Percentiles rank a stretch among this genome's conserved stretches.
phyloP scores from a whole-genome alignment of 371 early-diverging fungal genomes.

The Mucor indicus region DNA sequence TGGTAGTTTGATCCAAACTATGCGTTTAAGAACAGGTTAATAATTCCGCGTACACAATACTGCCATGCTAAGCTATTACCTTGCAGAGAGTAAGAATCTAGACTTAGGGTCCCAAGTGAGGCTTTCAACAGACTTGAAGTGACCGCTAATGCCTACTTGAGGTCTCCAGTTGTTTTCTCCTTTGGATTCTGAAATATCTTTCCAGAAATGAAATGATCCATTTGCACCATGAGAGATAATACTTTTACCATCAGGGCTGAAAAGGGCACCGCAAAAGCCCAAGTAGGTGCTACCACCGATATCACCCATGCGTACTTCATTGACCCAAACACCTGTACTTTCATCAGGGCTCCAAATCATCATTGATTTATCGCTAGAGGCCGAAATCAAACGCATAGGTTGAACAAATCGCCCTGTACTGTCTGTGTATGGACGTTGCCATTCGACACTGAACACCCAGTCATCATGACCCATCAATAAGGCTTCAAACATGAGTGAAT shows the following conservation, averaged over 20 bases:
- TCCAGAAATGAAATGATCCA: conserved; percentile 91
- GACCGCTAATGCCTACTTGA: conserved; percentile 74
- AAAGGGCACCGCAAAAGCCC: conserved; percentile 82
- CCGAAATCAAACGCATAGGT: conserved; percentile 76
- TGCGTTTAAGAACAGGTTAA: neutral
- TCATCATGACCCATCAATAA: conserved; percentile 95
- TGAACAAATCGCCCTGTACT: conserved; percentile 44
- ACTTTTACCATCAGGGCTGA: conserved; percentile 63
- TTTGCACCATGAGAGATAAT: conserved; percentile 82
- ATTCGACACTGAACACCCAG: conserved; percentile 87
- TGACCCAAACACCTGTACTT: conserved; percentile 83
- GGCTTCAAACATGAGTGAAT: conserved; percentile 79
- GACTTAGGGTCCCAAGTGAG: conserved; percentile 83
- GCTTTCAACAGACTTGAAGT: conserved; percentile 72
- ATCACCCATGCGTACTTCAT: conserved; percentile 86
- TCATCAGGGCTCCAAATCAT: conserved; percentile 89
- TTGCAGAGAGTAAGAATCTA: conserved; percentile 69
- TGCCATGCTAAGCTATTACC: too few species aligned
- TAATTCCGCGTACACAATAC: too few species aligned
- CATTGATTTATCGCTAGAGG: conserved; percentile 92
- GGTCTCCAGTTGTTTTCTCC: conserved; percentile 65
- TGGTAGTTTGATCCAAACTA: conserved; percentile 88
- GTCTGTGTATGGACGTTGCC: conserved; percentile 56
- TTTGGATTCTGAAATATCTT: conserved; percentile 37
- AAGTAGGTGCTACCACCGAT: conserved; percentile 77